Base-by-base conservation (phyloP, 2,329 filamentous ascomycete genomes). In the Epichloe amarillans region DNA sequence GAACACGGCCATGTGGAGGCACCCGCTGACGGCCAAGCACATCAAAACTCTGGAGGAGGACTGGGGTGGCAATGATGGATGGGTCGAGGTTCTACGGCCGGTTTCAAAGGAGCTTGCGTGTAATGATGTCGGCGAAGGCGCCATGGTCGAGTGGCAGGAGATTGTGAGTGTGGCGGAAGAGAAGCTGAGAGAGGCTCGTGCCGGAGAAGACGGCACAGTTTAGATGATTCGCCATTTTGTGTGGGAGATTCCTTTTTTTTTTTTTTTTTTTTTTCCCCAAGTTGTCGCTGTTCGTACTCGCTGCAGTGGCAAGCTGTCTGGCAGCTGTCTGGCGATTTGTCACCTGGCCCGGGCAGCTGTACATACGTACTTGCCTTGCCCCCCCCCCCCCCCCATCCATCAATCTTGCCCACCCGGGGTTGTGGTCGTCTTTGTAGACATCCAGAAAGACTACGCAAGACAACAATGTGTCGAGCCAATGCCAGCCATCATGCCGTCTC, bases 1-100 rank as follows among this genome's bases (percentile, higher is more conserved):
- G 88, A 95, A 96, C 64, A 88, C 81, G 23, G 82, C 83, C 4
- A 95, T 95, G 90, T 95, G 86, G 84, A 72, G 75, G 50, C 88
- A 96, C 63, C 90, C 89, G 2, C 71, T 95, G 44, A 95, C 90
- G 1, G 74, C 69, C 47, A 80, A 77, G 55, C 88, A 95, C 56
- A 67, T 95, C 38, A 69, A 69, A 40, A 71, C 85, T 0, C 69
- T 96, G 45, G 76, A 83, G 55, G 76, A 84, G 46, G 85, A 89
- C 52, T 95, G 89, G 88, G 83, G 82, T 5, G 69, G 66, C 2
- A 57, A 65, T 19, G 62, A 64, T 21, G 62, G 68, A 43, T 70
- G 66, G 66, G 71, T 93, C 56, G 82, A 87, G 60, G 79, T 95
- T 17, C 62, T 94, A 54, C 67, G 72, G 48, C 87, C 90, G 0